Evolutionary conservation across 2,329 filamentous ascomycete species (phyloP).

Genomic region (Microsporum ferrugineum): DNA sequence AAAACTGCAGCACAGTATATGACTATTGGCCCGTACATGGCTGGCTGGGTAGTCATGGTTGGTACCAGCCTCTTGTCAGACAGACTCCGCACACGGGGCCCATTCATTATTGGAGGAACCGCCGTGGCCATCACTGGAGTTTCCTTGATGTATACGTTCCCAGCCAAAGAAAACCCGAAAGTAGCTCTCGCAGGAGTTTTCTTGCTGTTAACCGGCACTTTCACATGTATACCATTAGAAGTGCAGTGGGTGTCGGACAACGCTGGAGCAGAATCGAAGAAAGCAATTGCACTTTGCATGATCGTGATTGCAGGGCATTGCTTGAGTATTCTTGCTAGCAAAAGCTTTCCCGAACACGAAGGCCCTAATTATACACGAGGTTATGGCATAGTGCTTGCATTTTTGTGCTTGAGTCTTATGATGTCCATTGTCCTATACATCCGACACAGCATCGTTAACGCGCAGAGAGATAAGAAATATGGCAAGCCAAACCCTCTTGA

Average conservation of each 20-base stretch:
- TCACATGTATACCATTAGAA: conserved; percentile 13
- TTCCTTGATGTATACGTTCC: conserved; percentile 8
- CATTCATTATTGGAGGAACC: conserved; percentile 43
- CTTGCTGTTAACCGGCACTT: conserved; percentile 12
- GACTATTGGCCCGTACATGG: conserved; percentile 47
- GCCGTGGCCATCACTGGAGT: conserved; percentile 43
- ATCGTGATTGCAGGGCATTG: conserved; percentile 13
- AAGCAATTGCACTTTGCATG: conserved; percentile 12
- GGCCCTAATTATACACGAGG: conserved; percentile 9
- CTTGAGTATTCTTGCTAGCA: conserved; percentile 15
- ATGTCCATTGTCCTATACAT: conserved; percentile 8
- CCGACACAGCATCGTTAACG: conserved; percentile 10
- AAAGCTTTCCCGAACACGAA: conserved; percentile 12
- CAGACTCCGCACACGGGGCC: conserved; percentile 40
- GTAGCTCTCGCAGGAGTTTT: conserved; percentile 11
- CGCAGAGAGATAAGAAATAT: conserved; percentile 7
- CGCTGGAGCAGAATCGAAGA: conserved; percentile 13
- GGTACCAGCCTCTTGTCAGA: conserved; percentile 42
- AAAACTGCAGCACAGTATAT: conserved; percentile 41
- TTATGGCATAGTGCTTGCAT: conserved; percentile 12
- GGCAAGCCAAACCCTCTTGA: conserved; percentile 10
- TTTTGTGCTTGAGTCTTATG: conserved; percentile 8
- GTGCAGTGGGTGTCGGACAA: conserved; percentile 14
- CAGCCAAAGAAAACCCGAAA: conserved; percentile 11
- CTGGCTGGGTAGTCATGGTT: conserved; percentile 51